Percentiles rank a stretch among this genome's conserved stretches.
These are phyloP conservation scores for Geranium rotundifolium DNA, from an alignment of 345 rosid species.

Conservation along the genomic window DNA sequence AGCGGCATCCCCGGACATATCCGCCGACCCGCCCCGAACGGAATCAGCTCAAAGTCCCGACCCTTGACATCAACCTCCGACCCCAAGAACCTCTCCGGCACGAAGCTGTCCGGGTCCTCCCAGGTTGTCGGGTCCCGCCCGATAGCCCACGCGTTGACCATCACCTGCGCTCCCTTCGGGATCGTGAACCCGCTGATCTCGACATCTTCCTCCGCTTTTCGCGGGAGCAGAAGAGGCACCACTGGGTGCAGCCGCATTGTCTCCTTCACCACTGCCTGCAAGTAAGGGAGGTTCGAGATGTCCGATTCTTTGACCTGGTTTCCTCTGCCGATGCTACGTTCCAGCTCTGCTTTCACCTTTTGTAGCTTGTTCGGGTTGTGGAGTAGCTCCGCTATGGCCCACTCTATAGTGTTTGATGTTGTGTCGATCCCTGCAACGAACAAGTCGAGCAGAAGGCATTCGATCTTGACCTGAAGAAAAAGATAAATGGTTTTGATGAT, in stretches of 20 bases:
- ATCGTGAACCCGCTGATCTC: conserved; percentile 11
- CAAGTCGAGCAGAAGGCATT: conserved; percentile 12
- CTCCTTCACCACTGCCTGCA: conserved; percentile 18
- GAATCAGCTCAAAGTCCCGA: conserved; percentile 15
- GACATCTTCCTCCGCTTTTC: conserved; percentile 4
- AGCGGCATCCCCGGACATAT: conserved; percentile 27
- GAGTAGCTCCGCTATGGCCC: conserved; percentile 27
- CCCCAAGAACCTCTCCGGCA: conserved; percentile 24
- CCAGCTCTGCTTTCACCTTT: conserved; percentile 8
- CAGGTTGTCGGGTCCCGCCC: conserved; percentile 13
- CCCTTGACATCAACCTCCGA: conserved; percentile 14
- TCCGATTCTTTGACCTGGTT: conserved; percentile 15
- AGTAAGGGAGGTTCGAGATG: conserved; percentile 9
- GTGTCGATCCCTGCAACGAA: conserved; percentile 24
- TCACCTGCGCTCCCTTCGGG: conserved; percentile 14
- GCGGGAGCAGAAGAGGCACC: conserved; percentile 16
- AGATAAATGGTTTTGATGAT: too few species aligned
- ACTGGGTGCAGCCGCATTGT: conserved; percentile 18
- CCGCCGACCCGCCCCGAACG: conserved; percentile 27
- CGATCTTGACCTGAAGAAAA: conserved; percentile 4
- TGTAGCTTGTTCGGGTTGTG: conserved; percentile 10
- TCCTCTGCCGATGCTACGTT: conserved; percentile 9
- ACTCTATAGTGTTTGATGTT: conserved; percentile 19
- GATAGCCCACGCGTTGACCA: too few species aligned
- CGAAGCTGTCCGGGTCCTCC: conserved; percentile 12